Evolutionary conservation across 441 rosid genomes (phyloP), one percentile per base, ranked within the genome.

Genomic region (Metrosideros polymorpha): DNA sequence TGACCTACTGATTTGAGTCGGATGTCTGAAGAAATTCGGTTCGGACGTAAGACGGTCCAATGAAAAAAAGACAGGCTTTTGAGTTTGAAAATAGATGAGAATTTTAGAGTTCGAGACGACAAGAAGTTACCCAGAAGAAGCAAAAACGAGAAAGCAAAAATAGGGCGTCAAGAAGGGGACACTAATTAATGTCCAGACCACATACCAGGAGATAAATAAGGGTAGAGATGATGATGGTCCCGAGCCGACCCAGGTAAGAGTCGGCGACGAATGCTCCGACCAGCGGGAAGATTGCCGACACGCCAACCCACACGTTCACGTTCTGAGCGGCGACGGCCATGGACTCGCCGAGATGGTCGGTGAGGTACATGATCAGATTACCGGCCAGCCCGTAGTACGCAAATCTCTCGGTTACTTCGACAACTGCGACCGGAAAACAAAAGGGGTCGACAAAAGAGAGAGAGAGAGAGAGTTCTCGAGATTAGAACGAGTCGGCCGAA

Each of bases 221-320:
- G 14, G 98, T 88, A 52, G 98, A 83, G 1, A 93, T 86, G 87
- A 97, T 88, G 84, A 97, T 92, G 89, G 99, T 97, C 75, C 91
- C 94, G 92, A 96, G 96, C 14, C 99, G 97, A 86, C 99, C 99
- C 9, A 97, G 86, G 89, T 86, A 90, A n/a, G 99, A 96, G 85
- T 97, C 99, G 5, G 98, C 98, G 17, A 95, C 51, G 84, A 94
- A 86, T 9, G 94, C 99, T 35, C 99, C 99, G 4, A 95, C 7
- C 29, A 97, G 61, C 0, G 98, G 99, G 83, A 95, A 97, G 87
- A 97, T 66, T 45, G 93, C 83, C 53, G 98, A 94, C 85, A 96
- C 91, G 12, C 98, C 99, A 49, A 93, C 86, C 98, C 99, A 97
- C 49, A 94, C 89, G 79, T 94, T 97, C 84, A 97, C 92, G 77